Evolutionary conservation across 345 rosid genomes (phyloP).

Genomic region (Gossypium australe): DNA sequence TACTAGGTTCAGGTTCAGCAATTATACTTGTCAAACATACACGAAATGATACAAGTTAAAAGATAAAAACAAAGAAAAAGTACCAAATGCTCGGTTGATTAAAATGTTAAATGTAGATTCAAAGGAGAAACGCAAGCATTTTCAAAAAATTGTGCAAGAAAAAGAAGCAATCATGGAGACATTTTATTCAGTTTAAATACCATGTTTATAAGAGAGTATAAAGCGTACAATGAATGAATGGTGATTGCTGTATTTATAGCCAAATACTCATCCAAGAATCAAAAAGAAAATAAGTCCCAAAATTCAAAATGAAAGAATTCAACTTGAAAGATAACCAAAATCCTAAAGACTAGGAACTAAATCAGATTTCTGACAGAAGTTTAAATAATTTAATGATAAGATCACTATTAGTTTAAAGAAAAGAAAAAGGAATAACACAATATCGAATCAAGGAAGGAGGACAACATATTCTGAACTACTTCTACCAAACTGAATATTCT

Average conservation of each 20-base stretch:
- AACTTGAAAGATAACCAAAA: too few species aligned
- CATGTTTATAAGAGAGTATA: not conserved
- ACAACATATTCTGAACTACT: constrained; percentile 6
- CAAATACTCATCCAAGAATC: too few species aligned
- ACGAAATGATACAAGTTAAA: not conserved
- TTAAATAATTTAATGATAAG: too few species aligned
- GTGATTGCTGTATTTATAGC: too few species aligned
- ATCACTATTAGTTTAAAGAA: too few species aligned
- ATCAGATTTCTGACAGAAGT: too few species aligned
- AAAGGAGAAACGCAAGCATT: not conserved
- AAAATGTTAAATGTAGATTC: not conserved
- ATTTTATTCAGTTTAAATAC: not conserved
- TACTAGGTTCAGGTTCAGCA: not conserved
- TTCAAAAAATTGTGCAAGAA: not conserved
- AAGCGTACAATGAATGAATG: too few species aligned
- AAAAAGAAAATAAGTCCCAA: too few species aligned
- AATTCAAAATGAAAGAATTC: too few species aligned
- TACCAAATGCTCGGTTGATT: not conserved
- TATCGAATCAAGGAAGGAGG: not conserved
- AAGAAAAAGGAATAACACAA: not conserved
- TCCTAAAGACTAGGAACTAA: too few species aligned
- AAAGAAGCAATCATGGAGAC: not conserved
- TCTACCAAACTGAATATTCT: not conserved
- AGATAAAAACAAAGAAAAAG: not conserved
- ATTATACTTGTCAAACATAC: not conserved